A percentile compares a stretch with the other conserved stretches of the same genome.
Conservation (phyloP, 176 grass and related monocot species). For the Musa troglodytarum region DNA sequence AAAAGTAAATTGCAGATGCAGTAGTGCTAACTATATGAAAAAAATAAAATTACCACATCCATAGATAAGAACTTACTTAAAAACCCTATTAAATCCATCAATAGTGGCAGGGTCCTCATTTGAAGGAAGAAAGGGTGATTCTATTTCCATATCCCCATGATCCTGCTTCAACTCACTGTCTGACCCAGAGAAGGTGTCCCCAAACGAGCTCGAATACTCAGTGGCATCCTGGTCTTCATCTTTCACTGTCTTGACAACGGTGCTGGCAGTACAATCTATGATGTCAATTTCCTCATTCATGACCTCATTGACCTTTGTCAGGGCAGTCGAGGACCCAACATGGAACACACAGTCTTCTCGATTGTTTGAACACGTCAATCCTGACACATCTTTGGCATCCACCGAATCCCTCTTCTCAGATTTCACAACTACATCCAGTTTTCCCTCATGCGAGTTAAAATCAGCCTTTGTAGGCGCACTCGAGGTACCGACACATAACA, state of each 20-base stretch:
- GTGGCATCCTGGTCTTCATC: slow-evolving; percentile 58
- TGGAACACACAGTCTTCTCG: neutral
- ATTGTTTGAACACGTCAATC: slow-evolving; percentile 5
- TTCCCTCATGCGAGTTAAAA: neutral
- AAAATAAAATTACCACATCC: neutral
- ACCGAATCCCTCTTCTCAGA: slow-evolving; percentile 13
- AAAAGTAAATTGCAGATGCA: neutral
- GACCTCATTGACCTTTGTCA: neutral
- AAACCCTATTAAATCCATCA: slow-evolving; percentile 42
- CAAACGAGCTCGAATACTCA: slow-evolving; percentile 87
- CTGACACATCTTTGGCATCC: neutral
- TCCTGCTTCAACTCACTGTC: slow-evolving; percentile 54
- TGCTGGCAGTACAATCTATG: slow-evolving; percentile 4
- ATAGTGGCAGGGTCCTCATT: slow-evolving; percentile 44
- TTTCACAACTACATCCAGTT: slow-evolving; percentile 20
- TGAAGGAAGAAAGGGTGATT: slow-evolving; percentile 50
- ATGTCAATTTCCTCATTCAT: slow-evolving; percentile 27
- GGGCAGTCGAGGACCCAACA: neutral
- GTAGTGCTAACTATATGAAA: neutral
- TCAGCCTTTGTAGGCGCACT: neutral
- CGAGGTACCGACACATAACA: neutral
- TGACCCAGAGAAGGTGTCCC: slow-evolving; percentile 65
- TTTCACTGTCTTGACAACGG: slow-evolving; percentile 10
- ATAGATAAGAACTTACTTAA: slow-evolving; percentile 52
- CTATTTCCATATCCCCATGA: slow-evolving; percentile 70